Conservation (phyloP, 2,329 filamentous ascomycete genomes). For the Bipolaris zeicola region DNA sequence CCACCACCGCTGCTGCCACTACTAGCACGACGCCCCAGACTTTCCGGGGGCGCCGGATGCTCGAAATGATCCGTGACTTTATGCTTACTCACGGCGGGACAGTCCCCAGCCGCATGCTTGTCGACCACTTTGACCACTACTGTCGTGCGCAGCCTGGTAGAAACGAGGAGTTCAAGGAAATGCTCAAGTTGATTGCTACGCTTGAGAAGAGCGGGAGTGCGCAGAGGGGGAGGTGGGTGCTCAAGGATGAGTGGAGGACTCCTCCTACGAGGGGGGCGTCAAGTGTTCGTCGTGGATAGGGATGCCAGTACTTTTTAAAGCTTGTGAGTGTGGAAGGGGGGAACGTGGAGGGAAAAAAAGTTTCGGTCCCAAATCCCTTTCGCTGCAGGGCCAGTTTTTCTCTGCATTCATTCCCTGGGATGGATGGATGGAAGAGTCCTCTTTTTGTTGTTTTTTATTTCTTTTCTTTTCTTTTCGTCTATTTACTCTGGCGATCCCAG, state of each 20-base stretch:
- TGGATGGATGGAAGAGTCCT: no score
- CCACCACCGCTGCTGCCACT: background rate
- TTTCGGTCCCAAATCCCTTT: background rate
- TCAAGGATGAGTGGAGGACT: constrained; percentile 60
- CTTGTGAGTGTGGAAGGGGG: background rate
- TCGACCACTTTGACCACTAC: constrained; percentile 86
- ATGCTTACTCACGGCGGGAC: constrained; percentile 77
- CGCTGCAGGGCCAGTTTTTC: background rate
- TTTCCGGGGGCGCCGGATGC: constrained; percentile 51
- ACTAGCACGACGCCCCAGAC: constrained; percentile 28
- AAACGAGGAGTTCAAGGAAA: constrained; percentile 76
- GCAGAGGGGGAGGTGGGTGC: constrained; percentile 60
- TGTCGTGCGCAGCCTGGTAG: constrained; percentile 72
- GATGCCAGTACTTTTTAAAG: background rate
- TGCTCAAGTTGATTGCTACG: constrained; percentile 75
- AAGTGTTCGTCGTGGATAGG: background rate
- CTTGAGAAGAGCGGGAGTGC: constrained; percentile 63
- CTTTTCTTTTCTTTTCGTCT: no score
- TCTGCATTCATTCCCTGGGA: background rate
- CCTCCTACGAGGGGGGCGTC: background rate
- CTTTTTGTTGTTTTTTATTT: no score
- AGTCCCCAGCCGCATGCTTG: constrained; percentile 81
- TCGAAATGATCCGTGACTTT: constrained; percentile 72
- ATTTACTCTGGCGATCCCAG: no score
- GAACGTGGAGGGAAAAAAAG: background rate